Percentiles rank a stretch among this genome's conserved stretches.
These are phyloP conservation scores for Microdochium bolleyi DNA, from an alignment of 2,329 filamentous ascomycete species.

Conservation along the genomic window DNA sequence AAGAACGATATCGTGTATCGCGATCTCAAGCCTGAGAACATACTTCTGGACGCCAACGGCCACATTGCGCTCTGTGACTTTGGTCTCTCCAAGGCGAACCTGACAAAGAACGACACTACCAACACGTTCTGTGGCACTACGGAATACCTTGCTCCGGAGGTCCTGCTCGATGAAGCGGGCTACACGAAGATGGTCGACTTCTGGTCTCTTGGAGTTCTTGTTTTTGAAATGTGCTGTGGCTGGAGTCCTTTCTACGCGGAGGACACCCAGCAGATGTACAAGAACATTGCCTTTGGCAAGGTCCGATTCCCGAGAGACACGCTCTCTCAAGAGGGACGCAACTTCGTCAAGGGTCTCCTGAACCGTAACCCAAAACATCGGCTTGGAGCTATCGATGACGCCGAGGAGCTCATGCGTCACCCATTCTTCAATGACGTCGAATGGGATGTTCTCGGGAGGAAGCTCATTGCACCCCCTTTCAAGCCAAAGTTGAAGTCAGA, in stretches of 20 bases:
- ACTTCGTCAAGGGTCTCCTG: constrained; percentile 94
- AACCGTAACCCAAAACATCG: constrained; percentile 97
- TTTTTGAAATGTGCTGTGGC: constrained; percentile 99
- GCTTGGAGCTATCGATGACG: constrained; percentile 83
- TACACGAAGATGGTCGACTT: constrained; percentile 99
- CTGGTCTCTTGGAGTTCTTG: constrained; percentile 94
- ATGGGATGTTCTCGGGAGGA: constrained; percentile 81
- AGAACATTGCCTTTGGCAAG: constrained; percentile 99
- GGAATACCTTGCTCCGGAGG: constrained; percentile 93
- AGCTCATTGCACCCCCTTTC: constrained; percentile 91
- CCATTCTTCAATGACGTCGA: constrained; percentile 92
- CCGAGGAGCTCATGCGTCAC: constrained; percentile 88
- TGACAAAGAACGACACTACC: constrained; percentile 94
- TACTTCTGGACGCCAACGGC: constrained; percentile 90
- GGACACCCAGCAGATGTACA: constrained; percentile 99
- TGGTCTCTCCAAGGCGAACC: constrained; percentile 91
- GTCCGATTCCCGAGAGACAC: constrained; percentile 94
- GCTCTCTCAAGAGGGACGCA: constrained; percentile 85
- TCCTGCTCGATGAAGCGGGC: constrained; percentile 88
- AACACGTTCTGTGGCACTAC: constrained; percentile 99
- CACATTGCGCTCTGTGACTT: constrained; percentile 98
- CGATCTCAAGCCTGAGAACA: constrained; percentile 96
- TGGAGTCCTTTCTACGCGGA: constrained; percentile 99
- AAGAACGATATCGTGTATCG: constrained; percentile 97
- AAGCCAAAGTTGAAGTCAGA: constrained; percentile 96